phyloP scores from a whole-genome alignment of 345 rosid genomes.

The Eucalyptus urophylla region DNA sequence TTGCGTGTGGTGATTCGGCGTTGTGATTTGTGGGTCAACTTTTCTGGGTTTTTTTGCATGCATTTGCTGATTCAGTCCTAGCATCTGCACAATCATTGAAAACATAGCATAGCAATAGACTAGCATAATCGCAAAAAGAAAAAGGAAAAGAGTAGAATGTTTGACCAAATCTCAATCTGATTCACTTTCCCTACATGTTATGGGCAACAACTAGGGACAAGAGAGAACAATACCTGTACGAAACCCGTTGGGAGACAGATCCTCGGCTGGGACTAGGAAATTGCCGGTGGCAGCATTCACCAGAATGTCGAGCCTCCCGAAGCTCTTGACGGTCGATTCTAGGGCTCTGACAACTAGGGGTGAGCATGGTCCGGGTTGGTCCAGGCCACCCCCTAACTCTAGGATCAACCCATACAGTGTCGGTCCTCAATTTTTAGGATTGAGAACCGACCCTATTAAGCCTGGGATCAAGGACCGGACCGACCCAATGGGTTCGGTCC shows the following conservation, averaged over 20 bases:
- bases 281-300: conserved; percentile 53
- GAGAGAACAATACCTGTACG: neutral
- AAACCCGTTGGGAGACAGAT: conserved; percentile 39
- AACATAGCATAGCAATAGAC: neutral
- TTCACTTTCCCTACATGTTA: neutral
- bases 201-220: neutral
- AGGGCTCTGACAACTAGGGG: conserved; percentile 5
- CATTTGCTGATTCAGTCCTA: neutral
- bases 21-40: neutral
- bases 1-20: neutral
- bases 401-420: too few relatives aligned
- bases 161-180: neutral
- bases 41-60: neutral
- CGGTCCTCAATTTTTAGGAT: too few relatives aligned
- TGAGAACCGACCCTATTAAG: too few relatives aligned
- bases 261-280: conserved; percentile 33
- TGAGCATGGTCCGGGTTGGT: too few relatives aligned
- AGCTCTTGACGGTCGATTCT: conserved; percentile 20
- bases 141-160: too few relatives aligned
- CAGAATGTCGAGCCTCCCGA: conserved; percentile 44
- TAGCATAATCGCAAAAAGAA: neutral
- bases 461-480: too few relatives aligned
- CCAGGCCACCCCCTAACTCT: too few relatives aligned
- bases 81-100: neutral
- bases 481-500: too few relatives aligned